Conservation (phyloP, 805 yeast species). For the Wickerhamiella galacta region DNA sequence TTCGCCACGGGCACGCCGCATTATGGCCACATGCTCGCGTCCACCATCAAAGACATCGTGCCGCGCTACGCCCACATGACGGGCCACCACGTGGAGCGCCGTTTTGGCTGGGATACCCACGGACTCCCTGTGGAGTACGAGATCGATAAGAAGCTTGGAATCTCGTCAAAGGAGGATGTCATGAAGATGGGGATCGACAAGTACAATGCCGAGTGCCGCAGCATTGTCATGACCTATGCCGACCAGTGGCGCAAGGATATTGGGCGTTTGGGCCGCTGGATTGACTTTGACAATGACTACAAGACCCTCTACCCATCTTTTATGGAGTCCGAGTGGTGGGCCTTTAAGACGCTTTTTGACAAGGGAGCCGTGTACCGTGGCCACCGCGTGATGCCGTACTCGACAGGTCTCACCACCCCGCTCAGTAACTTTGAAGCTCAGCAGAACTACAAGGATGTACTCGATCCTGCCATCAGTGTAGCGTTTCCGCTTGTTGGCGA, state of each 20-base stretch:
- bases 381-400: slow-evolving; percentile 95
- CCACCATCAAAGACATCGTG: slow-evolving; percentile 91
- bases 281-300: slow-evolving; percentile 96
- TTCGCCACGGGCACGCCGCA: slow-evolving; percentile 99
- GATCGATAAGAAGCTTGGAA: slow-evolving; percentile 92
- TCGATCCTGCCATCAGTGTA: slow-evolving; percentile 90
- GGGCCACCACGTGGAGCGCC: slow-evolving; percentile 88
- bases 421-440: slow-evolving; percentile 96
- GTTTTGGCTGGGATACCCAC: slow-evolving; percentile 99
- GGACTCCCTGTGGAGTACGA: slow-evolving; percentile 98
- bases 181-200: slow-evolving; percentile 85
- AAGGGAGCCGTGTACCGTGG: slow-evolving; percentile 90
- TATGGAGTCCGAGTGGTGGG: slow-evolving; percentile 99
- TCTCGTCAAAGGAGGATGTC: slow-evolving; percentile 87
- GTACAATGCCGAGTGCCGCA: slow-evolving; percentile 86
- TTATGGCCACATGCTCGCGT: slow-evolving; percentile 92
- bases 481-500: slow-evolving; percentile 72
- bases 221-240: slow-evolving; percentile 95
- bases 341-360: slow-evolving; percentile 70
- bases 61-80: slow-evolving; percentile 98
- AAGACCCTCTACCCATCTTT: slow-evolving; percentile 89
- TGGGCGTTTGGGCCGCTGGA: slow-evolving; percentile 96
- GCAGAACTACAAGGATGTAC: slow-evolving; percentile 92
- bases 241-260: slow-evolving; percentile 87
- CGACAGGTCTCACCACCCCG: slow-evolving; percentile 94